Conservation (phyloP, 495 filamentous ascomycete genomes). For the Bryoglossum gracile region DNA sequence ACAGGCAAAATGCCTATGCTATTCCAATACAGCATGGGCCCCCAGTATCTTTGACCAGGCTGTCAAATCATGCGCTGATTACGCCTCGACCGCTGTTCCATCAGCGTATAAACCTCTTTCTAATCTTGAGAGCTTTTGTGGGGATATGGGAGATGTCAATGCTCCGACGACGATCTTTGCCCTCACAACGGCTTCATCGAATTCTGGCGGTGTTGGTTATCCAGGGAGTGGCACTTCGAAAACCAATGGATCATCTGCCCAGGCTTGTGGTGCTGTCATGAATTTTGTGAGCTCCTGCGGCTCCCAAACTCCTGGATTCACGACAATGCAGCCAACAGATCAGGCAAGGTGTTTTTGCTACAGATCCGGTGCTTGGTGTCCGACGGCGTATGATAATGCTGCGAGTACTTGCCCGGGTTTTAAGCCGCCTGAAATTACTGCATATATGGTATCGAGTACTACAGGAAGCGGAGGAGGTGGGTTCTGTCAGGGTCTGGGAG, state of each 20-base stretch:
- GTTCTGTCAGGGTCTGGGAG: background rate
- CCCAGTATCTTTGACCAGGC: slow-evolving; percentile 18
- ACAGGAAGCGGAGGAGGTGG: background rate
- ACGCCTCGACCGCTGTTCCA: slow-evolving; percentile 10
- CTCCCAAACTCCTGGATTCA: background rate
- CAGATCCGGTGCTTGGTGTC: slow-evolving; percentile 6
- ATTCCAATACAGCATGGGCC: slow-evolving; percentile 14
- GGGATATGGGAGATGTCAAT: slow-evolving; percentile 10
- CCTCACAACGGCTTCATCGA: background rate
- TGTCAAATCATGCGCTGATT: slow-evolving; percentile 14
- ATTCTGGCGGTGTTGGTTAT: background rate
- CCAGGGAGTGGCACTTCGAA: background rate
- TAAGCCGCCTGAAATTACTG: background rate
- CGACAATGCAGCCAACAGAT: background rate
- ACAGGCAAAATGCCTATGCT: slow-evolving; percentile 22
- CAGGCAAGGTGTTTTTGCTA: slow-evolving; percentile 12
- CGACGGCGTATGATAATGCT: slow-evolving; percentile 10
- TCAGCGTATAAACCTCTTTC: slow-evolving; percentile 1
- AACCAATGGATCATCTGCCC: background rate
- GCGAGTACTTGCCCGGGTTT: background rate
- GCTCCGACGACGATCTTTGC: background rate
- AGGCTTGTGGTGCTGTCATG: background rate
- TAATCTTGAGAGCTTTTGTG: slow-evolving; percentile 17
- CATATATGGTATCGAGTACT: background rate
- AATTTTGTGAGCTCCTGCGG: background rate